Evolutionary conservation across 2,329 filamentous ascomycete species (phyloP).

Genomic region (Didymella pomorum): DNA sequence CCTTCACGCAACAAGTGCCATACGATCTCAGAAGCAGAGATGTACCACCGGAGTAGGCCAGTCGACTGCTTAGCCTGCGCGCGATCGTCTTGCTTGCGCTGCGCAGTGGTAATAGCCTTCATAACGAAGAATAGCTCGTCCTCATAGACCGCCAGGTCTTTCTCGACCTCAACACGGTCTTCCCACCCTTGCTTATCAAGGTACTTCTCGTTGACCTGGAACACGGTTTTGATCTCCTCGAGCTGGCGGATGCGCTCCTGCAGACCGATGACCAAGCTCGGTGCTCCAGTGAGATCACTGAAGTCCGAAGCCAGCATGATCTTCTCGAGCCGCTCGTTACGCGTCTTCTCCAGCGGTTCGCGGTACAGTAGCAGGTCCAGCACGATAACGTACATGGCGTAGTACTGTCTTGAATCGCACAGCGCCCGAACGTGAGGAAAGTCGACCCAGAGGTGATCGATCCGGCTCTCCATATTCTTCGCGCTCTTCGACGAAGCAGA

Average conservation of each 20-base stretch:
- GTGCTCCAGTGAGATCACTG: slow-evolving; percentile 91
- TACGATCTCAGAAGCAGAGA: slow-evolving; percentile 92
- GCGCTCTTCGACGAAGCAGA: slow-evolving; percentile 50
- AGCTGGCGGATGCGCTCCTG: slow-evolving; percentile 93
- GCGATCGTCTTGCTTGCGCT: slow-evolving; percentile 79
- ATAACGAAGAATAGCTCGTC: slow-evolving; percentile 99
- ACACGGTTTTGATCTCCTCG: slow-evolving; percentile 95
- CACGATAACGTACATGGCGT: slow-evolving; percentile 97
- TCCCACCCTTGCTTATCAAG: slow-evolving; percentile 91
- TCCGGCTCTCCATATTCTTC: slow-evolving; percentile 74
- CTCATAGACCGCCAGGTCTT: slow-evolving; percentile 86
- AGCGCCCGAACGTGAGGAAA: slow-evolving; percentile 94
- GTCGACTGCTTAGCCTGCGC: slow-evolving; percentile 71
- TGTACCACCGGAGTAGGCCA: slow-evolving; percentile 87
- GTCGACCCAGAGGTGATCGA: slow-evolving; percentile 96
- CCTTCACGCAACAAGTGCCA: slow-evolving; percentile 94
- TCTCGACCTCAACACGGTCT: slow-evolving; percentile 86
- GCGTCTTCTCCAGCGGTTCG: slow-evolving; percentile 96
- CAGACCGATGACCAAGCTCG: slow-evolving; percentile 88
- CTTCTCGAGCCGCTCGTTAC: slow-evolving; percentile 93
- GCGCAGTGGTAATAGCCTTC: slow-evolving; percentile 98
- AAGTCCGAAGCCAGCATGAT: slow-evolving; percentile 99
- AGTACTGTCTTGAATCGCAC: slow-evolving; percentile 97
- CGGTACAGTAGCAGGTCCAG: slow-evolving; percentile 94
- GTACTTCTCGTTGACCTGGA: slow-evolving; percentile 88